Conservation (phyloP, 441 rosid genomes). For the Pelargonium myrrhifolium region DNA sequence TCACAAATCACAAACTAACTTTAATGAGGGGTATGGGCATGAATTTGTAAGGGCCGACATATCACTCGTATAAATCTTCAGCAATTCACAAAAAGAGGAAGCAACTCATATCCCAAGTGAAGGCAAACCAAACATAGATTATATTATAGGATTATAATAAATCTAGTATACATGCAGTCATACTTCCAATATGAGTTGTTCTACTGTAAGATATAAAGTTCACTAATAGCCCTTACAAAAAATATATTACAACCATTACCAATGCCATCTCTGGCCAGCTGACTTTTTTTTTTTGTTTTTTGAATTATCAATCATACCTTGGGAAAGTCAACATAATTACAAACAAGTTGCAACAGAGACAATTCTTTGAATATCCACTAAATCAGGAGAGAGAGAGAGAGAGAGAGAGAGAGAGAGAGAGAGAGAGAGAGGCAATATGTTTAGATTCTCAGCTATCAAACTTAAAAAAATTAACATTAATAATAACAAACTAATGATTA, state of each 20-base stretch:
- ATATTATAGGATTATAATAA: background rate
- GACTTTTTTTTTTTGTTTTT: background rate
- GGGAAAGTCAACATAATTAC: background rate
- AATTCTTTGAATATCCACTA: constrained; percentile 3
- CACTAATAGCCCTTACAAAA: background rate
- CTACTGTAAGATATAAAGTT: background rate
- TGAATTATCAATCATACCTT: background rate
- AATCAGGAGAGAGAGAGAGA: background rate
- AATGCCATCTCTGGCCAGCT: background rate
- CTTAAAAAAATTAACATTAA: background rate
- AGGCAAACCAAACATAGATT: background rate
- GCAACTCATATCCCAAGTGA: background rate
- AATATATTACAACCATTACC: no score
- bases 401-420: no score
- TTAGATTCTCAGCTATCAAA: background rate
- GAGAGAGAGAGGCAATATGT: no score
- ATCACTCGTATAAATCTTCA: background rate
- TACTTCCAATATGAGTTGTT: background rate
- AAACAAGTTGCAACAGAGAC: background rate
- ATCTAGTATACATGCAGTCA: background rate
- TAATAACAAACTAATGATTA: constrained; percentile 19
- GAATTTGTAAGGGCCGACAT: no score
- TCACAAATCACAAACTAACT: no score
- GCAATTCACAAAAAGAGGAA: background rate
- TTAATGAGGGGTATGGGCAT: no score